Conservation (phyloP, 176 grass and related monocot genomes). For the Oryza punctata region DNA sequence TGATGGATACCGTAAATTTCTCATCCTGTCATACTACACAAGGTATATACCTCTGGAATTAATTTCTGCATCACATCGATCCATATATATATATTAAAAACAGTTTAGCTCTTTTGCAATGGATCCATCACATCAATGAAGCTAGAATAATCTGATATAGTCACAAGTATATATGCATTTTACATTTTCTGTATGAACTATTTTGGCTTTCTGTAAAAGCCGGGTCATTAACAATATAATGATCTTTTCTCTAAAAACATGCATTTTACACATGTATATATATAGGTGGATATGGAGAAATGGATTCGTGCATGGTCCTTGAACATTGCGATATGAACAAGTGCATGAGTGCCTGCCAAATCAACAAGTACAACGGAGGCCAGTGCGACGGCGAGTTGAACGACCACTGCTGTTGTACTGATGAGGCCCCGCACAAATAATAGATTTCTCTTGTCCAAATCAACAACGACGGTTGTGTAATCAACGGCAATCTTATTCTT, state of each 20-base stretch:
- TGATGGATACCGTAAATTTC: neutral
- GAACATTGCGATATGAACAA: neutral
- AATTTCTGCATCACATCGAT: no score
- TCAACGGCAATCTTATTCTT: no score
- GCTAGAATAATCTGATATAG: neutral
- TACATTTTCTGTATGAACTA: no score
- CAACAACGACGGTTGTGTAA: no score
- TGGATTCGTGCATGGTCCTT: neutral
- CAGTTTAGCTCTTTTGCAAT: no score
- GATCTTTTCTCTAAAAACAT: no score
- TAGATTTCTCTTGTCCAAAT: no score
- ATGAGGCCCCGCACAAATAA: neutral
- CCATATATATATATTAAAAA: no score
- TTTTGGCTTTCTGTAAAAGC: no score
- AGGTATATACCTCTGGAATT: no score
- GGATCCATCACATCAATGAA: no score
- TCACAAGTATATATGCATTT: neutral
- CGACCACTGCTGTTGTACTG: neutral
- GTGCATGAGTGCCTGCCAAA: neutral
- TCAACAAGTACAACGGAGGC: neutral
- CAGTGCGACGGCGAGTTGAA: neutral
- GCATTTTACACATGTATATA: neutral
- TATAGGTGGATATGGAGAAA: neutral
- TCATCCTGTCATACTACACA: neutral
- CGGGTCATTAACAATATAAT: no score